phyloP scores from a whole-genome alignment of 2,329 filamentous ascomycete species.

The Botryotinia calthae region DNA sequence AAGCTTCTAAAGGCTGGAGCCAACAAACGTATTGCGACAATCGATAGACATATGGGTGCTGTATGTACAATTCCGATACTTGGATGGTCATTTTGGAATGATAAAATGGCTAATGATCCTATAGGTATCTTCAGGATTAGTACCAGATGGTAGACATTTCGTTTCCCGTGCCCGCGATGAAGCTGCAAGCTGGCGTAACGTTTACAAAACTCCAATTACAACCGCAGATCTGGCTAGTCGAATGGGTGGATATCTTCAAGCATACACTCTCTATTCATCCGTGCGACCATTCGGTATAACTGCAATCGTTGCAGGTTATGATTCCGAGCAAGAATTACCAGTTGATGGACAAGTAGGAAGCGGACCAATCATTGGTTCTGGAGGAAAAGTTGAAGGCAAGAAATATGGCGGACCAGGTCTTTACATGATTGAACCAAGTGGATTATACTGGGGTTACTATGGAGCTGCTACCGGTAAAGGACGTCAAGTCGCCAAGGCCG shows the following conservation, averaged over 20 bases:
- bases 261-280: constrained; percentile 94
- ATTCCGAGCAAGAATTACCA: constrained; percentile 78
- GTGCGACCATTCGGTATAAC: constrained; percentile 97
- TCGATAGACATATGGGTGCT: constrained; percentile 90
- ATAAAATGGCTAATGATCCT: constrained; percentile 23
- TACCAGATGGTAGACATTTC: constrained; percentile 94
- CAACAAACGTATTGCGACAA: constrained; percentile 94
- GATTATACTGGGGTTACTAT: constrained; percentile 98
- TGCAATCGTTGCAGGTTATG: constrained; percentile 89
- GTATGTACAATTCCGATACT: constrained; percentile 53
- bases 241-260: constrained; percentile 94
- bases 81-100: background rate
- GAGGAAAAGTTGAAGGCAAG: constrained; percentile 74
- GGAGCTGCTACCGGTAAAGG: constrained; percentile 97
- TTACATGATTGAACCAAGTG: constrained; percentile 99
- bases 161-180: constrained; percentile 92
- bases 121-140: constrained; percentile 91
- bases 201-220: constrained; percentile 93
- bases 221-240: constrained; percentile 83
- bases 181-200: constrained; percentile 83
- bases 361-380: constrained; percentile 75
- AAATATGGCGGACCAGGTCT: constrained; percentile 86
- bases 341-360: constrained; percentile 89
- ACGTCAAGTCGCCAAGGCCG: constrained; percentile 92
- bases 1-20: constrained; percentile 93